Evolutionary conservation across 2,329 filamentous ascomycete genomes (phyloP).

Genomic region (Colletotrichum chrysophilum): DNA sequence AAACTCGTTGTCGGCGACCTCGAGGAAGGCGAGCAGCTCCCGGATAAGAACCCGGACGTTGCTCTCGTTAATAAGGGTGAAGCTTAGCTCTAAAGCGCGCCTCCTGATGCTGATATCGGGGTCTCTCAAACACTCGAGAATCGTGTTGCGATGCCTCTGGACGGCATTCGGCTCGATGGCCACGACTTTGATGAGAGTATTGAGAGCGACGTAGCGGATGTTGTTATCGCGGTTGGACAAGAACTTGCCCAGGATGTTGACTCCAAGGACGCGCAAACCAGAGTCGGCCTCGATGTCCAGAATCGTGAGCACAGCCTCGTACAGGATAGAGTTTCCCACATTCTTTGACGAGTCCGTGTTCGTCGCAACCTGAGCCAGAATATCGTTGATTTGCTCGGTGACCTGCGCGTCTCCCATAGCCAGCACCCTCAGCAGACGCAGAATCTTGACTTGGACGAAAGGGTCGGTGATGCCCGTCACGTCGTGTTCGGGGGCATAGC

Average conservation of each 20-base stretch:
- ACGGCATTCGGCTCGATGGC: conserved; percentile 98
- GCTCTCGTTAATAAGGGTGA: conserved; percentile 95
- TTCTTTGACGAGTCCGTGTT: conserved; percentile 99
- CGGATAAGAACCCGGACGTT: conserved; percentile 94
- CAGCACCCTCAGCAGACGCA: conserved; percentile 84
- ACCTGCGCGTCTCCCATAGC: conserved; percentile 85
- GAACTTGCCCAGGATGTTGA: conserved; percentile 98
- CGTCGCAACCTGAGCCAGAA: conserved; percentile 94
- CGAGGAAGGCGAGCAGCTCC: conserved; percentile 91
- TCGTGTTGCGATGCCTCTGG: conserved; percentile 95
- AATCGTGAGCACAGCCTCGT: conserved; percentile 96
- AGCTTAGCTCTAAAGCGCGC: conserved; percentile 95
- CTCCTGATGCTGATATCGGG: conserved; percentile 97
- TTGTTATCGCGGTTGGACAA: conserved; percentile 99
- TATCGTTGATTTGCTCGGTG: conserved; percentile 98
- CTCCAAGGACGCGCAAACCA: conserved; percentile 88
- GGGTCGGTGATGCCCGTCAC: conserved; percentile 98
- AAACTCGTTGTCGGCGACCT: conserved; percentile 98
- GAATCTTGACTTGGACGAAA: conserved; percentile 95
- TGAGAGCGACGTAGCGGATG: conserved; percentile 96
- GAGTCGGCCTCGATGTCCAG: conserved; percentile 98
- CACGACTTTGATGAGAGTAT: conserved; percentile 97
- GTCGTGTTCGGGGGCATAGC: conserved; percentile 97
- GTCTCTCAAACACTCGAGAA: conserved; percentile 92
- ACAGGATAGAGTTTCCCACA: conserved; percentile 96